Conservation (phyloP, 352 stramenopile species). For the Phytophthora idaei region DNA sequence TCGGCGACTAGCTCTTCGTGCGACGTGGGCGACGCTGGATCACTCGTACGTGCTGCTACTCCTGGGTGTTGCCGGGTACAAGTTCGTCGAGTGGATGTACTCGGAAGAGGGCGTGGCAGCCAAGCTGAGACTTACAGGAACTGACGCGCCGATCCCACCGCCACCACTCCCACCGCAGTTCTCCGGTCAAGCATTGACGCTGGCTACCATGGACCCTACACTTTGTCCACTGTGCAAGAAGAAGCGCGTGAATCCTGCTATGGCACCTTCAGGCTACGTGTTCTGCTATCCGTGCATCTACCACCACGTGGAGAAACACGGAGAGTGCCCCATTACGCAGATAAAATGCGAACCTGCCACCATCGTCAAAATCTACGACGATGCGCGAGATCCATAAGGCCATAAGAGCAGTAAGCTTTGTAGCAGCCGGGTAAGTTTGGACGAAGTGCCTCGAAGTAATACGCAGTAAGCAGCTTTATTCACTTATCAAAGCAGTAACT, state of each 20-base stretch:
- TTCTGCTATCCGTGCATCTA: conserved; percentile 89
- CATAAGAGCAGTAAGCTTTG: conserved; percentile 4
- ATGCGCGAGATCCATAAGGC: conserved; percentile 42
- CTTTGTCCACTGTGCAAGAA: conserved; percentile 77
- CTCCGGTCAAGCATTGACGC: conserved; percentile 55
- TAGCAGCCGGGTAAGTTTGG: not conserved
- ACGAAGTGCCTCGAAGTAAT: not conserved
- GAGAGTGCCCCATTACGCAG: conserved; percentile 79
- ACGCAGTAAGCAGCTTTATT: not conserved
- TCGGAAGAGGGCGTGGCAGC: conserved; percentile 74
- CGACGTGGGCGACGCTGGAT: conserved; percentile 73
- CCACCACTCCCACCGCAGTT: conserved; percentile 77
- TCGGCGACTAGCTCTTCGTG: conserved; percentile 49
- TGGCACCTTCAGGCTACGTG: conserved; percentile 74
- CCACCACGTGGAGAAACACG: conserved; percentile 68
- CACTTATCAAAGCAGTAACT: not conserved
- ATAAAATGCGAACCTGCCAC: conserved; percentile 66
- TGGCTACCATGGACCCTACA: conserved; percentile 53
- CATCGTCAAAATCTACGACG: conserved; percentile 88
- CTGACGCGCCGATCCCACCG: conserved; percentile 65
- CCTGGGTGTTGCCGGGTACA: conserved; percentile 81
- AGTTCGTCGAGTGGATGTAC: conserved; percentile 91
- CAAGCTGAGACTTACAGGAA: conserved; percentile 60
- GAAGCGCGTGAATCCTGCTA: conserved; percentile 74
- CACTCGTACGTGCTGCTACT: conserved; percentile 85